Base-by-base conservation (phyloP, 148 eudicot species). In the Rhododendron ovatum region DNA sequence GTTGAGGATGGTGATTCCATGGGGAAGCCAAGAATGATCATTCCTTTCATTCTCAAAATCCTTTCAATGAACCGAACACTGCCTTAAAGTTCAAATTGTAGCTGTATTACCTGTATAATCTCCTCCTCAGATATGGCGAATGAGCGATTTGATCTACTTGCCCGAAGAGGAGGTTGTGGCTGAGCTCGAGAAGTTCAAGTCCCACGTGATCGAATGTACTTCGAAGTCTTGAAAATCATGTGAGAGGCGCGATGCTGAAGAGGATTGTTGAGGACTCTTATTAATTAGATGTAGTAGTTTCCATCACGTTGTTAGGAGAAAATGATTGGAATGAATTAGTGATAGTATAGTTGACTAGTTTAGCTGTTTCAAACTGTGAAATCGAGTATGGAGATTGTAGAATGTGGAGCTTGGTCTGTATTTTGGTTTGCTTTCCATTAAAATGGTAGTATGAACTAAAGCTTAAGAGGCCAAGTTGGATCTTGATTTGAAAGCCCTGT, bases 111-210 rank as follows among this genome's bases (percentile, higher is more conserved):
- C 26, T 76, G 1, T 33, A 35, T 84, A 15, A 22, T 61, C 15
- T 50, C 45, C 35, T 76, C 48, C 81, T 51, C 94, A 98, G 99
- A 91, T 98, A 63, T 98, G 99, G 99, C 98, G 98, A 3, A 94
- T 98, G 95, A 95, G 93, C 39, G 99, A 98, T 89, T 88, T 98
- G 90, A 89, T 98, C 45, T 98, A 95, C 91, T 89, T 98, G 87
- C 98, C 99, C 2, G 93, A 94, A 81, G 98, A 95, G 33, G 99
- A 95, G 85, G 99, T 98, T 79, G 79, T 95, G 85, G 89, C 94
- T 3, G 99, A 98, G 95, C 98, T 98, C 0, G 96, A 95, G 84
- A 88, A 94, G 76, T 98, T 94, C 88, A 98, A 98, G 88, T 90
- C 98, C 39, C 99, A 98, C 75, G 92, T 98, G 43, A 87, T 89